Conservation (phyloP, 73 alveolate species). For the Chromera velia region DNA sequence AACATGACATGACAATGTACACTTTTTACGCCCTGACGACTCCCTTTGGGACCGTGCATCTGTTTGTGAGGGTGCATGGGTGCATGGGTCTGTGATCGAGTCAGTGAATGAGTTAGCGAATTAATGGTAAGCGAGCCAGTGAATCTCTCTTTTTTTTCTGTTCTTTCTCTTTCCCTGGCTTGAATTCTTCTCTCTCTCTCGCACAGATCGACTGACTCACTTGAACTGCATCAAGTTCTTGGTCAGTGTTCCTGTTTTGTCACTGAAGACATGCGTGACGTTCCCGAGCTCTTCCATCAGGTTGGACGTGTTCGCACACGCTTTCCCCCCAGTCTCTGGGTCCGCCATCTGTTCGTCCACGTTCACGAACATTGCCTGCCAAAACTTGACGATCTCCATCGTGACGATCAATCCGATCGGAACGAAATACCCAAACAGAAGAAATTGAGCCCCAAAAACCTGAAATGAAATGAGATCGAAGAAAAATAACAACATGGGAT, state of each 20-base stretch:
- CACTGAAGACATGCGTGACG: slow-evolving; percentile 66
- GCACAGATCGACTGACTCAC: too few relatives aligned
- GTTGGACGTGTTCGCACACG: not conserved
- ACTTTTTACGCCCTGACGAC: too few relatives aligned
- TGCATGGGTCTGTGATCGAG: too few relatives aligned
- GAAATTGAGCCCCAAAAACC: slow-evolving; percentile 16
- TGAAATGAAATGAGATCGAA: not conserved
- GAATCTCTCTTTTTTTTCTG: too few relatives aligned
- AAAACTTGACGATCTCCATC: slow-evolving; percentile 74
- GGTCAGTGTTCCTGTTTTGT: slow-evolving; percentile 87
- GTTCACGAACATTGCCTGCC: slow-evolving; percentile 69
- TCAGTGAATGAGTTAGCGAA: too few relatives aligned
- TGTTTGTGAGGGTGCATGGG: too few relatives aligned
- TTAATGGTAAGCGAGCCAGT: too few relatives aligned
- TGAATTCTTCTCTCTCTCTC: too few relatives aligned
- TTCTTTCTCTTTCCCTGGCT: too few relatives aligned
- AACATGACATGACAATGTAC: too few relatives aligned
- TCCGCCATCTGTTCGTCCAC: slow-evolving; percentile 60
- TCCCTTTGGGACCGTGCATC: too few relatives aligned
- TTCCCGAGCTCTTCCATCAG: slow-evolving; percentile 64
- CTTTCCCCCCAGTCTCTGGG: slow-evolving; percentile 20
- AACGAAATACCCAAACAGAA: slow-evolving; percentile 71
- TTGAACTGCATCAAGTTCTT: slow-evolving; percentile 72
- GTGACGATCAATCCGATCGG: slow-evolving; percentile 80
- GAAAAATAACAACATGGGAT: too few relatives aligned